These are phyloP conservation scores for Paralagenidium karlingii DNA, from an alignment of 352 stramenopile genomes.

Conservation along the genomic window DNA sequence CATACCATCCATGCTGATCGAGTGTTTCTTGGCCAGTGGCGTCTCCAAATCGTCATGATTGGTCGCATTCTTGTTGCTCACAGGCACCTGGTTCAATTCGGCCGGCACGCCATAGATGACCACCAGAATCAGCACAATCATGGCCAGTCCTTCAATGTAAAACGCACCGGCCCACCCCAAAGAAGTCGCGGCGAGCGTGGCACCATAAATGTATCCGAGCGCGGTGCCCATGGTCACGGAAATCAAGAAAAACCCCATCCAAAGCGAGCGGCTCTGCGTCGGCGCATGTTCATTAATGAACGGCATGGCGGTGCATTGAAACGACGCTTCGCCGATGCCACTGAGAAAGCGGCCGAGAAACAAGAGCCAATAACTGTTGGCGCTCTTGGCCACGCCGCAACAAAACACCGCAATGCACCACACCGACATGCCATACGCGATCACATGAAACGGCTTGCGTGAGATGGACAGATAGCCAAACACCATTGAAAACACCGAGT, in stretches of 20 bases:
- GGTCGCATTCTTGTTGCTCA: not conserved
- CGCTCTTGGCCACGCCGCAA: slow-evolving; percentile 61
- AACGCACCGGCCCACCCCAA: slow-evolving; percentile 77
- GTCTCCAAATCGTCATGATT: not conserved
- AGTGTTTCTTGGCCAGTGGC: not conserved
- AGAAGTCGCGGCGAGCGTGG: slow-evolving; percentile 37
- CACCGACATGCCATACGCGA: slow-evolving; percentile 76
- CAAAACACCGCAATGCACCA: slow-evolving; percentile 85
- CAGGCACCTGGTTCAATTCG: slow-evolving; percentile 38
- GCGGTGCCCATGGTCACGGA: slow-evolving; percentile 87
- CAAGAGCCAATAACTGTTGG: slow-evolving; percentile 83
- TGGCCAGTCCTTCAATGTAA: slow-evolving; percentile 75
- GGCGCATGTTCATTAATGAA: slow-evolving; percentile 88
- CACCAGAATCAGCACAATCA: slow-evolving; percentile 59
- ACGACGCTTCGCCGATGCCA: slow-evolving; percentile 86
- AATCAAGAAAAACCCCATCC: slow-evolving; percentile 87
- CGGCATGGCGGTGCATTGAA: slow-evolving; percentile 86
- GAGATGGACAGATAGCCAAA: slow-evolving; percentile 86
- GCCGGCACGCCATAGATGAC: slow-evolving; percentile 46
- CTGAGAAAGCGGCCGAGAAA: slow-evolving; percentile 78
- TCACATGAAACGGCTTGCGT: slow-evolving; percentile 84
- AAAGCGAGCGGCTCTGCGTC: slow-evolving; percentile 56
- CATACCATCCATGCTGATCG: not conserved
- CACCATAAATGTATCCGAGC: slow-evolving; percentile 85
- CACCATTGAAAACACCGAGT: slow-evolving; percentile 83